A percentile compares a stretch with the other conserved stretches of the same genome.
These are phyloP conservation scores for Boehmeria nivea DNA, from an alignment of 306 rosid species.

Conservation along the genomic window DNA sequence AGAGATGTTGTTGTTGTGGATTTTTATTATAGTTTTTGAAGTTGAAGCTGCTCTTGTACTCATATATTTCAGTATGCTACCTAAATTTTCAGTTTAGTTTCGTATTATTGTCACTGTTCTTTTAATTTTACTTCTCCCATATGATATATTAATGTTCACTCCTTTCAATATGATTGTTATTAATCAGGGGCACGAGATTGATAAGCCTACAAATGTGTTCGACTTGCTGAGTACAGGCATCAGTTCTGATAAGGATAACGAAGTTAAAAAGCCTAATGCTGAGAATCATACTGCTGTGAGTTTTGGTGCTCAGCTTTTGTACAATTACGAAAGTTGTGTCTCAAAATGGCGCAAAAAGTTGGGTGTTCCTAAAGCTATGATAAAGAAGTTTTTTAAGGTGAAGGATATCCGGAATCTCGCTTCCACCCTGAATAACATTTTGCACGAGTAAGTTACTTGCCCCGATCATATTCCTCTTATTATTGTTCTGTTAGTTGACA, in stretches of 20 bases:
- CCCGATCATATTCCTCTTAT: slow-evolving; percentile 2
- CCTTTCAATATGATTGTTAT: too few relatives aligned
- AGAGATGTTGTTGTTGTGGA: too few relatives aligned
- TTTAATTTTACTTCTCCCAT: too few relatives aligned
- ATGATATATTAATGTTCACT: too few relatives aligned
- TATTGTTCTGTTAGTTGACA: background rate
- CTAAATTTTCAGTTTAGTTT: too few relatives aligned
- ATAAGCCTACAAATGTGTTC: slow-evolving; percentile 51
- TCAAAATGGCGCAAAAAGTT: slow-evolving; percentile 38
- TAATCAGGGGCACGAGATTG: slow-evolving; percentile 52
- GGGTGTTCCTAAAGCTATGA: slow-evolving; percentile 25
- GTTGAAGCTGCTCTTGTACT: too few relatives aligned
- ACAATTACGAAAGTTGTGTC: slow-evolving; percentile 31
- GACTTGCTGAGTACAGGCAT: slow-evolving; percentile 41
- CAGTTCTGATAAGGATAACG: slow-evolving; percentile 28
- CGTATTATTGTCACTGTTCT: too few relatives aligned
- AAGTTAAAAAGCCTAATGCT: slow-evolving; percentile 17
- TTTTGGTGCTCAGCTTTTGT: slow-evolving; percentile 35
- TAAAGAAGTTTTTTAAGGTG: slow-evolving; percentile 37
- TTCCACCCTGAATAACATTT: slow-evolving; percentile 34
- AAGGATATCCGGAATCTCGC: slow-evolving; percentile 53
- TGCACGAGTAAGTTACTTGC: slow-evolving; percentile 56
- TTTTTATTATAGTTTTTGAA: too few relatives aligned
- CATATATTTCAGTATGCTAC: too few relatives aligned
- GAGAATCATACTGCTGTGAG: slow-evolving; percentile 30